These are phyloP conservation scores for Massariosphaeria phaeospora DNA, from an alignment of 495 filamentous ascomycete species.

Conservation along the genomic window DNA sequence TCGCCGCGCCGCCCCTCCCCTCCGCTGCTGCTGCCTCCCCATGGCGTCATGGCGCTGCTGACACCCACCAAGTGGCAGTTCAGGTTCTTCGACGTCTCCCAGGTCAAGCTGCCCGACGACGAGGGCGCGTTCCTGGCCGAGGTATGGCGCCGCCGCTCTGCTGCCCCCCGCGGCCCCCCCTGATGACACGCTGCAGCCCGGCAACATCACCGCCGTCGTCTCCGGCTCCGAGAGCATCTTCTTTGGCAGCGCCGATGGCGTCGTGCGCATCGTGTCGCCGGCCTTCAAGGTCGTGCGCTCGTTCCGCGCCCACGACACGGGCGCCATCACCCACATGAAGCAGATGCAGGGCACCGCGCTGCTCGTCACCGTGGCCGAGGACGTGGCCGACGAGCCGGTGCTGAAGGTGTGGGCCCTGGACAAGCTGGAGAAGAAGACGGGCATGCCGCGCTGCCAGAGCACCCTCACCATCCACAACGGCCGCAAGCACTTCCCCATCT, in stretches of 20 bases:
- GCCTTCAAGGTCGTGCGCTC: constrained; percentile 80
- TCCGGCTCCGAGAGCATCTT: constrained; percentile 89
- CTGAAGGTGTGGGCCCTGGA: constrained; percentile 96
- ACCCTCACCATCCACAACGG: constrained; percentile 84
- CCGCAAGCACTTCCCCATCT: constrained; percentile 87
- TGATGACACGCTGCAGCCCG: constrained; percentile 44
- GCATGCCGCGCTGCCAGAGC: constrained; percentile 77
- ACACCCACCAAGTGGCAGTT: constrained; percentile 74
- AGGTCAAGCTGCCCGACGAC: constrained; percentile 74
- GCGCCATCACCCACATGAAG: constrained; percentile 87
- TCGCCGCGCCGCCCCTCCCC: no score
- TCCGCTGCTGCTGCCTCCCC: neutral
- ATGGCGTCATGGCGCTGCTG: neutral
- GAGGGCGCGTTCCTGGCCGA: constrained; percentile 57
- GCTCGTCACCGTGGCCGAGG: constrained; percentile 83
- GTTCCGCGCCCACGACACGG: constrained; percentile 77
- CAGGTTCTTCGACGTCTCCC: constrained; percentile 95
- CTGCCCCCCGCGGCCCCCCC: constrained; percentile 47
- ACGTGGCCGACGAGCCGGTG: constrained; percentile 76
- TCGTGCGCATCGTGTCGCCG: constrained; percentile 77
- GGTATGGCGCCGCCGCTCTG: constrained; percentile 47
- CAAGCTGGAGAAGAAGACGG: constrained; percentile 89
- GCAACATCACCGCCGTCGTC: constrained; percentile 61
- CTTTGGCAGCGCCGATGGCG: constrained; percentile 76
- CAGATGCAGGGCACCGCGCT: constrained; percentile 85